phyloP scores from a whole-genome alignment of 1,284 basidiomycete genomes.

The Rhodotorula sp. region DNA sequence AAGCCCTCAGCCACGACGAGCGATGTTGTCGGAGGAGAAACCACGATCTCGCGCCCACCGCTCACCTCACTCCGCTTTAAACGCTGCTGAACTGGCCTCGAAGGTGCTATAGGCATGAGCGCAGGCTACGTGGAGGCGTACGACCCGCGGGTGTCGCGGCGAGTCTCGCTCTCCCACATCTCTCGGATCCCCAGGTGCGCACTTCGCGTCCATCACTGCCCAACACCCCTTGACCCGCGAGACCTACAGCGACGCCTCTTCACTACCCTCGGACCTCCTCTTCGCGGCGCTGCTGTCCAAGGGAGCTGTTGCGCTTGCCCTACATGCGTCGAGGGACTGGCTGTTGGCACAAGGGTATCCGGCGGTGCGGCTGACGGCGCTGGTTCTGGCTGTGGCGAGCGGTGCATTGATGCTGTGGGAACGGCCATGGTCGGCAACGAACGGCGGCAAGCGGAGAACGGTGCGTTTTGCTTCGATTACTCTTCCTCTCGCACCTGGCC shows the following conservation, averaged over 20 bases:
- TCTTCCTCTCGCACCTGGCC: not conserved
- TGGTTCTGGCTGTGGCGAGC: slow-evolving; percentile 23
- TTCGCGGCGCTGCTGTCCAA: slow-evolving; percentile 40
- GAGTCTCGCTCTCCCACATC: slow-evolving; percentile 16
- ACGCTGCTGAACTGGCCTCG: not conserved
- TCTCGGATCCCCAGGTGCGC: slow-evolving; percentile 1
- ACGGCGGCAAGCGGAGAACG: slow-evolving; percentile 23
- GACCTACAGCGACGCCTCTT: slow-evolving; percentile 3
- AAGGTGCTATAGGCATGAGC: slow-evolving; percentile 6
- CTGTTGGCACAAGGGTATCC: slow-evolving; percentile 30
- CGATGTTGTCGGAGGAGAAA: too few species aligned
- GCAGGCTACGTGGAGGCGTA: slow-evolving; percentile 26
- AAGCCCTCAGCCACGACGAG: too few species aligned
- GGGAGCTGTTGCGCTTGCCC: slow-evolving; percentile 39
- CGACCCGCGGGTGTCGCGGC: slow-evolving; percentile 23
- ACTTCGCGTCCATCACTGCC: too few species aligned
- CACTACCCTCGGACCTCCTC: slow-evolving; percentile 39
- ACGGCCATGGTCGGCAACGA: slow-evolving; percentile 20
- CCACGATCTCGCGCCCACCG: too few species aligned
- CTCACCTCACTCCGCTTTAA: too few species aligned
- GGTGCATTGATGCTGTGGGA: slow-evolving; percentile 22
- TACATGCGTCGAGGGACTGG: slow-evolving; percentile 42
- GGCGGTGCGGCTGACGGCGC: slow-evolving; percentile 24
- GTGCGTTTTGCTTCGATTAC: slow-evolving; percentile 9
- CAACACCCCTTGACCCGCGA: not conserved